These are phyloP conservation scores for Pontederia crassipes DNA, from an alignment of 176 grass and related monocot genomes.

Conservation along the genomic window DNA sequence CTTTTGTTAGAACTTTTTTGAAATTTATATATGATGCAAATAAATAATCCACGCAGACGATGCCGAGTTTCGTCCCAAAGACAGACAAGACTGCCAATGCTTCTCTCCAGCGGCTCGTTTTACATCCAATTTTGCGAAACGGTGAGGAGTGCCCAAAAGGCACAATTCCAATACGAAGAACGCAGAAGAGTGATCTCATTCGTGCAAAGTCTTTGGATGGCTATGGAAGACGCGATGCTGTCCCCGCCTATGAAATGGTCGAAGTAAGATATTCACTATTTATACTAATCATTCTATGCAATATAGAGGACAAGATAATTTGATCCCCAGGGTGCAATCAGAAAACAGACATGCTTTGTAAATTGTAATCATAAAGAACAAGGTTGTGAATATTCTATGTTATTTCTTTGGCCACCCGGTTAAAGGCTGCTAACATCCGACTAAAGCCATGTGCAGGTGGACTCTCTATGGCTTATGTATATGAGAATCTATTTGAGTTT, in stretches of 20 bases:
- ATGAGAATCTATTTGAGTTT: no score
- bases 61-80: not conserved
- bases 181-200: not conserved
- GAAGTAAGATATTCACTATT: not conserved
- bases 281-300: not conserved
- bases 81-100: not conserved
- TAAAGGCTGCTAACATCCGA: no score
- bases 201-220: not conserved
- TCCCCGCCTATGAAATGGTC: not conserved
- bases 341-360: no score
- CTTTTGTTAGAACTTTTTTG: no score
- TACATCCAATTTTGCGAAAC: not conserved
- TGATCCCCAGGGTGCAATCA: no score
- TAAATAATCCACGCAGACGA: not conserved
- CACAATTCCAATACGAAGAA: not conserved
- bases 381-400: no score
- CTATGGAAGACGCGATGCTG: not conserved
- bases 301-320: no score
- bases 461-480: no score
- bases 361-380: no score
- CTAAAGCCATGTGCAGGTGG: no score
- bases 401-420: no score
- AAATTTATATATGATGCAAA: no score
- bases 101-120: not conserved
- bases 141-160: not conserved